These are phyloP conservation scores for Phlegmacium glaucopus DNA, from an alignment of 768 basidiomycete genomes.

Conservation along the genomic window DNA sequence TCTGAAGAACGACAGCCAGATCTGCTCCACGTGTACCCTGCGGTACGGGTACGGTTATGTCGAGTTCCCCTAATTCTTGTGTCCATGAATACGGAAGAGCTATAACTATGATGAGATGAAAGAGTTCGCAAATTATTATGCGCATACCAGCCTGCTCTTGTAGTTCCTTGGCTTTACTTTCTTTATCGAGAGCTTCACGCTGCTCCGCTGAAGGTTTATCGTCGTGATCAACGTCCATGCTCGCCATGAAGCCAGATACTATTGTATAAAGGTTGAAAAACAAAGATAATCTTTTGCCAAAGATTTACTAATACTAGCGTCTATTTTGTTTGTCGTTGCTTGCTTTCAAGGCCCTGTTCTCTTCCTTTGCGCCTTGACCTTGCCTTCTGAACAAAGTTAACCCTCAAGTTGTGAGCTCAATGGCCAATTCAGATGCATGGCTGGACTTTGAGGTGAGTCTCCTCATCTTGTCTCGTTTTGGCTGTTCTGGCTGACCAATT, in stretches of 20 bases:
- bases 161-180: constrained; percentile 63
- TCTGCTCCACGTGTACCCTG: constrained; percentile 83
- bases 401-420: constrained; percentile 20
- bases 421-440: constrained; percentile 66
- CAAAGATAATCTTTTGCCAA: too few species aligned
- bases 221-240: constrained; percentile 25
- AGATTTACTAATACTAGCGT: background rate
- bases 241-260: too few species aligned
- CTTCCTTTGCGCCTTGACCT: constrained; percentile 5
- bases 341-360: constrained; percentile 12
- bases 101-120: constrained; percentile 28
- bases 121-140: constrained; percentile 11
- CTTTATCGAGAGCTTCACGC: constrained; percentile 67
- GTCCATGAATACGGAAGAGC: constrained; percentile 91
- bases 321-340: constrained; percentile 14
- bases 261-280: too few species aligned
- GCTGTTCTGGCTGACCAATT: constrained; percentile 9
- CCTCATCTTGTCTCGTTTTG: constrained; percentile 8
- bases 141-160: constrained; percentile 81
- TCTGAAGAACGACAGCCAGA: constrained; percentile 69
- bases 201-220: constrained; percentile 74
- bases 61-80: constrained; percentile 86
- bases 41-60: constrained; percentile 80
- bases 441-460: constrained; percentile 67
- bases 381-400: constrained; percentile 8